Base-by-base conservation (phyloP, 805 yeast genomes). In the Wickerhamiella kurtzmanii region DNA sequence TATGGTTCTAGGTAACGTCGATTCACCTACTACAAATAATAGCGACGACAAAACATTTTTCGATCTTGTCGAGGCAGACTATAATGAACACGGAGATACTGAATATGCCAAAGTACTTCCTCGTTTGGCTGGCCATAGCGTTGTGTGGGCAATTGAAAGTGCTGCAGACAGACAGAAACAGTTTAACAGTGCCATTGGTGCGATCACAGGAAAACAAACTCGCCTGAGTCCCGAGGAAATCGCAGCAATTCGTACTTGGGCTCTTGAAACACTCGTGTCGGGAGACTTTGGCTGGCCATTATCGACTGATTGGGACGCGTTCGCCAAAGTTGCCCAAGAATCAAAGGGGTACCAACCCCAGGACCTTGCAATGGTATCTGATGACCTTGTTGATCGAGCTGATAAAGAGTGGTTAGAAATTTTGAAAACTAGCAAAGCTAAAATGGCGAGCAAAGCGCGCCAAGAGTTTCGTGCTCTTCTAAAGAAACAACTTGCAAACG, bases 151-250 rank as follows among this genome's bases (percentile, higher is more conserved):
- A 22, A n/a, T 19, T 15, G 25, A 43, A 36, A 18, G 37, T 20
- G 37, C 19, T 25, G 25, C 41, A 25, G 22, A 47, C 17, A 4
- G 35, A 39, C 18, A 9, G 22, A 21, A 35, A 48, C 2, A 25
- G 36, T 41, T 11, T 17, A 44, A 37, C 46, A 70, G 5, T 84
- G 86, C 2, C 87, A 80, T 59, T 72, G 82, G 0, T 36, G 13
- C 6, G 11, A 6, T 25, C 32, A 25, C 32, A 6, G 32, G 32
- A 6, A 25, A 25, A 11, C 9, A 6, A 6, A 25, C 9, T 25
- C 32, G 32, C 6, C 32, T 25, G 9, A 25, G 11, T 25, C 32
- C 32, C 32, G 32, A 25, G 32, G 32, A 25, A 25, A 25, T 25
- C 32, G 32, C 32, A 25, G 6, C 32, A 6, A 25, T 25, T 25